Evolutionary conservation across 2,329 filamentous ascomycete species (phyloP).

Genomic region (Venturia asperata): DNA sequence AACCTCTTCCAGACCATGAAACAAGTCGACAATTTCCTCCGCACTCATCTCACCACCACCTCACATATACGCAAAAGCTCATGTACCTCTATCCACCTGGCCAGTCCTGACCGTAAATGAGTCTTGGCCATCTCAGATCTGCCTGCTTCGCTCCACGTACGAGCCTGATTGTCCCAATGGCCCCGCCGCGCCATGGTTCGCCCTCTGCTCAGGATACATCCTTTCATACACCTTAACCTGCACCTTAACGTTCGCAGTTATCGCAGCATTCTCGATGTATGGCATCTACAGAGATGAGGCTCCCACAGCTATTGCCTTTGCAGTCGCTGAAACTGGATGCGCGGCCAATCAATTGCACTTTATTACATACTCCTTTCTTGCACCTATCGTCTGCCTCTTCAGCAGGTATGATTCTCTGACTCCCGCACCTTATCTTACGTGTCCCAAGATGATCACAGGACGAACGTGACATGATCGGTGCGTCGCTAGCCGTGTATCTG

Average conservation of each 20-base stretch:
- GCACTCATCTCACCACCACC: neutral
- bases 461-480: neutral
- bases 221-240: neutral
- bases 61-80: constrained; percentile 2
- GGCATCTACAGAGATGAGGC: neutral
- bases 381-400: too few species aligned
- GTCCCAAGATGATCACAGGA: neutral
- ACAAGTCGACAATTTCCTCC: neutral
- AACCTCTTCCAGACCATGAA: neutral
- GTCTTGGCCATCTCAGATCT: neutral
- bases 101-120: constrained; percentile 3
- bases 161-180: neutral
- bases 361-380: neutral
- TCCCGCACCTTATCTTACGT: neutral
- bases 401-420: neutral
- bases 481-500: neutral
- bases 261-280: neutral
- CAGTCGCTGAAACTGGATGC: neutral
- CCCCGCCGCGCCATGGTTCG: neutral
- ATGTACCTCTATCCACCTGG: neutral
- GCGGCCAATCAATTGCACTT: neutral
- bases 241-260: neutral
- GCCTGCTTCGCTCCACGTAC: neutral
- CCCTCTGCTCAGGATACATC: neutral
- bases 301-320: neutral